A percentile compares a stretch with the other conserved stretches of the same genome.
These are phyloP conservation scores for Kwoniella shivajii DNA, from an alignment of 1,284 basidiomycete species.

Conservation along the genomic window DNA sequence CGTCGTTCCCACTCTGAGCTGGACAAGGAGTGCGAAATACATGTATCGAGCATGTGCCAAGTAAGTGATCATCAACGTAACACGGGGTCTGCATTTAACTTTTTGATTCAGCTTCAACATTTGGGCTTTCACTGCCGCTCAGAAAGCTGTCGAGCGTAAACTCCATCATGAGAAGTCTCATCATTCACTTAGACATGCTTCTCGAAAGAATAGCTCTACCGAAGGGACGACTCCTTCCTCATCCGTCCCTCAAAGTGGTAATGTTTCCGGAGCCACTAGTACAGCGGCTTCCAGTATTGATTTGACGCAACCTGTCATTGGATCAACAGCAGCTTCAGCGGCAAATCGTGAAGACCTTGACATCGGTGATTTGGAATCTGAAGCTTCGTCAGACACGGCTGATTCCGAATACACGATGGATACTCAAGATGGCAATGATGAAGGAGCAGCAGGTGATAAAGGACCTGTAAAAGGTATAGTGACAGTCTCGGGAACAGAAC, in stretches of 20 bases:
- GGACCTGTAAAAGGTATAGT: constrained; percentile 28
- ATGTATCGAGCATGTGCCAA: constrained; percentile 52
- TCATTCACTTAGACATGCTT: constrained; percentile 9
- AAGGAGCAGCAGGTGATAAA: constrained; percentile 8
- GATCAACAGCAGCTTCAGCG: constrained; percentile 22
- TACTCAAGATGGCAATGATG: constrained; percentile 4
- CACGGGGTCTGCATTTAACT: background rate
- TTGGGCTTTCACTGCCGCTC: constrained; percentile 49
- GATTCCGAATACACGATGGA: constrained; percentile 13
- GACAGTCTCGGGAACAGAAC: constrained; percentile 43
- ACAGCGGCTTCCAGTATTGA: constrained; percentile 26
- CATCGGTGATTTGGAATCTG: constrained; percentile 33
- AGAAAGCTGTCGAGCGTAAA: constrained; percentile 32
- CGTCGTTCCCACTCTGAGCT: constrained; percentile 53
- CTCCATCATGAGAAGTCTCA: constrained; percentile 19
- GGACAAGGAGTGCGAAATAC: constrained; percentile 50
- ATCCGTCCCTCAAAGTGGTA: background rate
- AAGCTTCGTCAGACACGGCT: constrained; percentile 34
- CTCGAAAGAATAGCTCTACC: constrained; percentile 3
- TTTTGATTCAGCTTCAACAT: constrained; percentile 47
- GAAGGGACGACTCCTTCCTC: background rate
- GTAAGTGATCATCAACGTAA: constrained; percentile 26
- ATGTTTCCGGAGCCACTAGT: constrained; percentile 9
- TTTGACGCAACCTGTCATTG: constrained; percentile 40
- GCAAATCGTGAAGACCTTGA: constrained; percentile 37